phyloP scores from a whole-genome alignment of 768 basidiomycete genomes.

The Trametes cinnabarina region DNA sequence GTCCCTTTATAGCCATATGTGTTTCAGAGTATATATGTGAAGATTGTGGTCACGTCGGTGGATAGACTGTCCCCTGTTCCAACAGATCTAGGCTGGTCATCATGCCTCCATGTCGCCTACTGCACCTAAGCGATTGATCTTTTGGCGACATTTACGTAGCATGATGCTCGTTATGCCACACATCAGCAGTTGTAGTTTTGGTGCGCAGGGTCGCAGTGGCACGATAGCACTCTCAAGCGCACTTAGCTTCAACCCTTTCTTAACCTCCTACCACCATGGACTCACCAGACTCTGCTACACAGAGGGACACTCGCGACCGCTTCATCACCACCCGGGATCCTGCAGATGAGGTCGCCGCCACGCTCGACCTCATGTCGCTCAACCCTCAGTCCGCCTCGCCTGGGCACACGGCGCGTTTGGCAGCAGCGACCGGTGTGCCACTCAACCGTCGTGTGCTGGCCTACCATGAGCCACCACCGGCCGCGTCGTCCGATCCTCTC shows the following conservation, averaged over 20 bases:
- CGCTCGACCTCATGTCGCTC: constrained; percentile 61
- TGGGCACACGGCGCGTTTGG: constrained; percentile 75
- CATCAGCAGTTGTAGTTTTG: not conserved
- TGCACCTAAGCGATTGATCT: no score
- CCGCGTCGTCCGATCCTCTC: constrained; percentile 71
- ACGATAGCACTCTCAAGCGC: not conserved
- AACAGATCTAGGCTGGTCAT: no score
- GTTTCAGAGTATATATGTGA: no score
- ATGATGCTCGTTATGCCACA: not conserved
- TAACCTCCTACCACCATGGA: constrained; percentile 1
- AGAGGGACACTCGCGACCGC: constrained; percentile 59
- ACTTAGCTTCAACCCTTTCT: not conserved
- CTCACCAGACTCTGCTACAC: constrained; percentile 25
- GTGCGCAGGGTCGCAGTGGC: not conserved
- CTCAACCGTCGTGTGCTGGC: constrained; percentile 81
- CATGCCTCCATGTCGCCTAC: no score
- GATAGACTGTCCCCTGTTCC: no score
- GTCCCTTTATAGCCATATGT: no score
- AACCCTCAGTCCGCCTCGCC: constrained; percentile 63
- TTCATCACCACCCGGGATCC: constrained; percentile 66
- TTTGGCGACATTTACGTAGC: not conserved
- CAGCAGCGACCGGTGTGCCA: constrained; percentile 71
- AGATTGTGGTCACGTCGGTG: no score
- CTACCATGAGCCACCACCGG: constrained; percentile 84
- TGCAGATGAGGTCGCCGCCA: constrained; percentile 55